Base-by-base conservation (phyloP, 2,329 filamentous ascomycete species). In the Pyricularia pennisetigena region DNA sequence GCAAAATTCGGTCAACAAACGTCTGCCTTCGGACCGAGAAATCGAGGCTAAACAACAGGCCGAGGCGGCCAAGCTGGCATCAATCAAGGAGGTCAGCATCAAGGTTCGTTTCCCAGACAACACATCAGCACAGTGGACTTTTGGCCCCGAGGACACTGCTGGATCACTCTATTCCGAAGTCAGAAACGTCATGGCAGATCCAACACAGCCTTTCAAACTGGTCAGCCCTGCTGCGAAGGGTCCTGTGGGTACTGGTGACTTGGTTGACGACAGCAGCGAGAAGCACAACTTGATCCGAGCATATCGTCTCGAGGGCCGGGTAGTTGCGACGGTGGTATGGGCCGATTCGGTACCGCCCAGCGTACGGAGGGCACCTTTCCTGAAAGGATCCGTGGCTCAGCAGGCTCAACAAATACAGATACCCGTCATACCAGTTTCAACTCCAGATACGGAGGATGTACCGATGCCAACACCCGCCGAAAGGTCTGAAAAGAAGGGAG, bases 41-140 rank as follows among this genome's bases (percentile, higher is more conserved):
- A 82, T 96, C 12, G 89, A 88, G 49, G 88, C 89, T 28, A 87
- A 88, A 71, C 88, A 88, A 41, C 82, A 86, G 5, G 88, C 86
- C 26, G 87, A 89, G 67, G 85, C 86, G 64, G 87, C 88, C 32
- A 89, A 83, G 71, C 80, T 93, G 1, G 85, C 88, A 5, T 83
- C 85, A 5, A 83, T 94, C 70, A 87, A 85, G 66, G 86, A 86
- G 35, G 86, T 97, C 35, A 84, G 87, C 30, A 83, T 98, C 71
- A 93, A 91, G 71, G 86, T 97, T 65, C 90, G 94, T 29, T 94
- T 97, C 73, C 94, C 94, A 0, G 94, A 98, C 75, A 91, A 94
- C 72, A 91, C 88, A 69, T 88, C 89, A 67, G 87, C 93, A 35
- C 87, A 93, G 67, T 89, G 89, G 79, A 85, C 83, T n/a, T 88